A percentile compares a stretch with the other conserved stretches of the same genome.
These are phyloP conservation scores for Tetracladium maxilliforme DNA, from an alignment of 2,329 filamentous ascomycete genomes.

Conservation along the genomic window DNA sequence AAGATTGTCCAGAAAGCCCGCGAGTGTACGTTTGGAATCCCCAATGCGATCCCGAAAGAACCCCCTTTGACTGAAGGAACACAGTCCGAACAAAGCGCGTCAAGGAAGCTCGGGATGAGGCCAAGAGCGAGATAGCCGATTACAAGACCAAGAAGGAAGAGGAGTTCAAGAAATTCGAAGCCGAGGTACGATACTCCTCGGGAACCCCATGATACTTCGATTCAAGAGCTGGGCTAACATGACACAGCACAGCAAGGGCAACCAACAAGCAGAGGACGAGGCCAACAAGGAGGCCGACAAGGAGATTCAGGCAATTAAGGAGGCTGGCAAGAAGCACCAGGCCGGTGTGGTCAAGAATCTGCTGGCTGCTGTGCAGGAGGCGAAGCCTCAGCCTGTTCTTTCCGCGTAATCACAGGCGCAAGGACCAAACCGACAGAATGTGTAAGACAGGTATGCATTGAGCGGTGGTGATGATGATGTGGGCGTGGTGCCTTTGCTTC, in stretches of 20 bases:
- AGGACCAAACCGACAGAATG: not conserved
- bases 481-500: slow-evolving; percentile 5
- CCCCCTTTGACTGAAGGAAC: slow-evolving; percentile 3
- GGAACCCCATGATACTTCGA: not conserved
- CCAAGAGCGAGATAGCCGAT: slow-evolving; percentile 93
- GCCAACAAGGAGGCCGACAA: slow-evolving; percentile 68
- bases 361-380: slow-evolving; percentile 70
- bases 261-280: slow-evolving; percentile 67
- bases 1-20: slow-evolving; percentile 97
- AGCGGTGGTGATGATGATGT: no score
- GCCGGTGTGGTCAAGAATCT: slow-evolving; percentile 70
- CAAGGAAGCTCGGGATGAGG: slow-evolving; percentile 90
- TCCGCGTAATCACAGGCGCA: slow-evolving; percentile 1
- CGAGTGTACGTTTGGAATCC: slow-evolving; percentile 56
- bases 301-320: slow-evolving; percentile 71
- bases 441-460: slow-evolving; percentile 1
- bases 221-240: not conserved
- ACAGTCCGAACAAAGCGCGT: slow-evolving; percentile 89
- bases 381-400: slow-evolving; percentile 53
- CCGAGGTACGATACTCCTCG: slow-evolving; percentile 29
- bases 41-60: no score
- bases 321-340: slow-evolving; percentile 65
- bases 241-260: slow-evolving; percentile 75
- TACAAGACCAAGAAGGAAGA: slow-evolving; percentile 83
- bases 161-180: slow-evolving; percentile 90